These are phyloP conservation scores for Hypoxylon perforatum DNA, from an alignment of 495 filamentous ascomycete species.

Conservation along the genomic window DNA sequence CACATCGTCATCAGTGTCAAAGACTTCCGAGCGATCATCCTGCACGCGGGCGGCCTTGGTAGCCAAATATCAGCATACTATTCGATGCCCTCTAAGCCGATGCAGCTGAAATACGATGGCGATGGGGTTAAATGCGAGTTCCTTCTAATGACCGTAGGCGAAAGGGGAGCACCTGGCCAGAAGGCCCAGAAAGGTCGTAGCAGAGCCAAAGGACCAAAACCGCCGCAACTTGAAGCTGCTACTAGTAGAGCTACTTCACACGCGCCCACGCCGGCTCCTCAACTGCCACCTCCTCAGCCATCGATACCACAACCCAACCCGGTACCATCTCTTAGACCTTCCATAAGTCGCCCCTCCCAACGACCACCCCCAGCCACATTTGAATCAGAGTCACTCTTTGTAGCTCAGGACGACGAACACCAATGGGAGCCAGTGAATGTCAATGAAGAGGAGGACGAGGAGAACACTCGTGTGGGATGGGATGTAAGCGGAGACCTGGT, in stretches of 20 bases:
- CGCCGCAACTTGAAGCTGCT: slow-evolving; percentile 50
- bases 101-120: slow-evolving; percentile 81
- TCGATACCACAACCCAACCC: slow-evolving; percentile 31
- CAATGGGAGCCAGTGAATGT: slow-evolving; percentile 85
- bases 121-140: slow-evolving; percentile 86
- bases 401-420: slow-evolving; percentile 78
- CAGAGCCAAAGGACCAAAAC: slow-evolving; percentile 43
- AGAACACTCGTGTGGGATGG: slow-evolving; percentile 75
- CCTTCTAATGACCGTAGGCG: slow-evolving; percentile 94
- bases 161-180: slow-evolving; percentile 60
- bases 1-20: slow-evolving; percentile 92
- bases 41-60: slow-evolving; percentile 82
- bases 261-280: slow-evolving; percentile 38
- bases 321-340: slow-evolving; percentile 44
- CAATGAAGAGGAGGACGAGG: slow-evolving; percentile 76
- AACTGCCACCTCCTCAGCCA: slow-evolving; percentile 24
- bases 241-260: slow-evolving; percentile 52
- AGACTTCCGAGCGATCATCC: slow-evolving; percentile 91
- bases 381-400: slow-evolving; percentile 79
- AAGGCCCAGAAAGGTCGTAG: slow-evolving; percentile 52
- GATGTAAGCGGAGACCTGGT: slow-evolving; percentile 72
- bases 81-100: slow-evolving; percentile 80
- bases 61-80: slow-evolving; percentile 79
- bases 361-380: slow-evolving; percentile 70
- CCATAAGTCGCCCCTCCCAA: slow-evolving; percentile 52